Evolutionary conservation across 2,329 filamentous ascomycete species (phyloP), one percentile per base, ranked within the genome.

Genomic region (Colletotrichum musicola): DNA sequence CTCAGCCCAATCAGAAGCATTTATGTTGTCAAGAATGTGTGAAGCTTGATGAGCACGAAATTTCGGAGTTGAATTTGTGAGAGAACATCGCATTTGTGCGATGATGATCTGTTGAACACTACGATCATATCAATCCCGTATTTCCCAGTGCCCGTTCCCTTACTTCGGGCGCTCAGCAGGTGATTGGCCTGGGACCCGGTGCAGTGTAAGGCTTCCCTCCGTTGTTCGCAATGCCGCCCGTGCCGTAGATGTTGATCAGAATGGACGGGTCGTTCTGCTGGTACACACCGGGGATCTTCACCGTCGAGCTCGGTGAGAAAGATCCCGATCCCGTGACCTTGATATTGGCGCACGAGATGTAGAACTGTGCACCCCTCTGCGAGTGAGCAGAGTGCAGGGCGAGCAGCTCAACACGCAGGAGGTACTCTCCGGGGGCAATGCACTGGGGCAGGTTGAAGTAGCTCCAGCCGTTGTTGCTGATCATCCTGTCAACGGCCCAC

Each of bases 321-420:
- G 74, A 72, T 49, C 82, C 82, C 25, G 75, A 76, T 30, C 82
- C 81, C 74, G 65, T 85, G 60, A 90, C 80, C 71, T 87, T 81
- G 68, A 90, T 76, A 80, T 90, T 89, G 73, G 88, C 80, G 74
- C 89, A 86, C 61, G 85, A 83, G 64, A 82, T 82, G 75, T 86
- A 86, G 75, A 84, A 84, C 76, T 86, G 84, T 30, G 84, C 83
- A n/a, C 84, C 83, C 61, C 78, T 75, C 42, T 74, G 68, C 40
- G 81, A 76, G 12, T 76, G 75, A 16, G 85, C 85, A 18, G 82
- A 82, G 76, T 88, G 85, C 51, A 88, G 79, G 6, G 85, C 85
- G 49, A 88, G 80, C 38, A 85, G 80, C 78, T 89, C 86, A 30
- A 85, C 83, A 50, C 86, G 82, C 74, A 89, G 77, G 30, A 89